A percentile compares a stretch with the other conserved stretches of the same genome.
phyloP scores from a whole-genome alignment of 768 basidiomycete species.

The Rhodotorula kratochvilovae region DNA sequence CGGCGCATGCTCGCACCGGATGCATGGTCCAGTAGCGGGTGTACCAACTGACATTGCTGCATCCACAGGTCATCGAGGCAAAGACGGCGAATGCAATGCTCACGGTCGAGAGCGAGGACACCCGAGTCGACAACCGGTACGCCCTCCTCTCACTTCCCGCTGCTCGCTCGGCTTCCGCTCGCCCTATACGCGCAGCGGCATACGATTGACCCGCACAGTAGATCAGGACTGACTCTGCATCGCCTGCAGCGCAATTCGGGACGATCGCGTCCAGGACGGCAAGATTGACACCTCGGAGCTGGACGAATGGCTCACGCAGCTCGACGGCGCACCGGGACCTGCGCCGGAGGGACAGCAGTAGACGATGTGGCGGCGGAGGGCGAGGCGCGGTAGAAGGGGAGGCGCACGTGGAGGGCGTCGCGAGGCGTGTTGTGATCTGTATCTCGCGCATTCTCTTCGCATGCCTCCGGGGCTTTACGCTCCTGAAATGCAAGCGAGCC shows the following conservation, averaged over 20 bases:
- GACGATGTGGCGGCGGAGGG: too few species aligned
- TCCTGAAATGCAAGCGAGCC: too few species aligned
- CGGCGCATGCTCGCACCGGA: background rate
- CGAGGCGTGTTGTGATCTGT: too few species aligned
- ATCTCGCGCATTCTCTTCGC: too few species aligned
- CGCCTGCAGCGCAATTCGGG: slow-evolving; percentile 12
- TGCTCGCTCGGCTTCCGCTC: background rate
- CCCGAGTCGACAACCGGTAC: slow-evolving; percentile 76
- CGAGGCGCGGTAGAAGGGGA: background rate
- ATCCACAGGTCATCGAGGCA: slow-evolving; percentile 74
- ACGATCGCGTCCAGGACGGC: slow-evolving; percentile 10
- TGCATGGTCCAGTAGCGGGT: too few species aligned
- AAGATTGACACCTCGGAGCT: slow-evolving; percentile 20
- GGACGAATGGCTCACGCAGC: slow-evolving; percentile 19
- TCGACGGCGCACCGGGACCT: slow-evolving; percentile 7
- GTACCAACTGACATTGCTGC: background rate
- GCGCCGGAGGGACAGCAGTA: background rate
- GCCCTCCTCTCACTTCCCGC: slow-evolving; percentile 41
- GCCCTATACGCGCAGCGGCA: too few species aligned
- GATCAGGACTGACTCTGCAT: background rate
- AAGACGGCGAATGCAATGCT: slow-evolving; percentile 82
- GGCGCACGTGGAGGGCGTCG: too few species aligned
- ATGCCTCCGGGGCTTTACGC: too few species aligned
- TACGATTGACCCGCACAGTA: too few species aligned
- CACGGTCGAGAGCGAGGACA: slow-evolving; percentile 86